Conservation (phyloP, 352 stramenopile species). For the Pythium vanterpoolii region DNA sequence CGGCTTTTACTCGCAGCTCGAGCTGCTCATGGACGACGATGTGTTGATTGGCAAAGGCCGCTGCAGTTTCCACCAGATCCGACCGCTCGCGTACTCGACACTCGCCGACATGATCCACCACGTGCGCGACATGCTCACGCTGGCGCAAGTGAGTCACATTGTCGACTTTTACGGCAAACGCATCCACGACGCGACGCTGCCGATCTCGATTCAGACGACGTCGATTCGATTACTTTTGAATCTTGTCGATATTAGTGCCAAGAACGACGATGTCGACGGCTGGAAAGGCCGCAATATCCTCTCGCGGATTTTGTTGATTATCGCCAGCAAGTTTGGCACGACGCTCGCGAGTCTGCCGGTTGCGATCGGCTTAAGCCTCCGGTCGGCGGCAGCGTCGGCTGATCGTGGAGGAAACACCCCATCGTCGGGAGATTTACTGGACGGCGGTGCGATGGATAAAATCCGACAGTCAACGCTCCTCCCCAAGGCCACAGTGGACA, state of each 20-base stretch:
- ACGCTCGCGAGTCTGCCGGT: conserved; percentile 75
- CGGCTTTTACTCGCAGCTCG: conserved; percentile 94
- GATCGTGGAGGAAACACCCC: background rate
- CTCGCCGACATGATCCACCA: conserved; percentile 98
- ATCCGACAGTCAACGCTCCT: conserved; percentile 80
- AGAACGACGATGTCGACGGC: conserved; percentile 90
- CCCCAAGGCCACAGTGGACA: conserved; percentile 46
- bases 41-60: conserved; percentile 89
- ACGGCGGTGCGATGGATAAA: conserved; percentile 87
- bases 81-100: conserved; percentile 95
- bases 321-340: conserved; percentile 94
- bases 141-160: conserved; percentile 94
- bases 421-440: conserved; percentile 46
- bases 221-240: conserved; percentile 95
- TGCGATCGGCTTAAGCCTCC: conserved; percentile 56
- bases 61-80: conserved; percentile 87
- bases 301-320: conserved; percentile 89
- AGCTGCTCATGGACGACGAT: conserved; percentile 95
- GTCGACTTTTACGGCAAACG: conserved; percentile 93
- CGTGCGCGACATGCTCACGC: conserved; percentile 91
- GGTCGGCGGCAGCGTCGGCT: conserved; percentile 4
- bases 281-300: conserved; percentile 90
- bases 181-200: conserved; percentile 91
- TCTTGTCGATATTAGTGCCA: conserved; percentile 95
- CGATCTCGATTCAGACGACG: conserved; percentile 95